Conservation (phyloP, 257 asterid species). For the Nemophila menziesii region DNA sequence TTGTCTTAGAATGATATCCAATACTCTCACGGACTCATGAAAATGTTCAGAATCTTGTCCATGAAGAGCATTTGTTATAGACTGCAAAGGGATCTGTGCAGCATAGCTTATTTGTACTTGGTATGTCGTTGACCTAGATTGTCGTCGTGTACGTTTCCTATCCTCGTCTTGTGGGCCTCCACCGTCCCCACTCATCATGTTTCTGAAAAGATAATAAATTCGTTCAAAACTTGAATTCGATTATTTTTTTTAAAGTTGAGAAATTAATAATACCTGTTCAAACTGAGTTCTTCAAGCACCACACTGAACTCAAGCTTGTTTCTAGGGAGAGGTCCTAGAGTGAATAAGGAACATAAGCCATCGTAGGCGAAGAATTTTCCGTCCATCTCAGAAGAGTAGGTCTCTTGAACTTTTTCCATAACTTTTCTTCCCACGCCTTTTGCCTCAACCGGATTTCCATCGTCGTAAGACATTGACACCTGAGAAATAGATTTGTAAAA, state of each 20-base stretch:
- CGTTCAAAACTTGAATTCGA: background rate
- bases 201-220: constrained; percentile 16
- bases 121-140: constrained; percentile 33
- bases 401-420: constrained; percentile 33
- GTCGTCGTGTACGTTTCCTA: constrained; percentile 34
- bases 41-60: constrained; percentile 57
- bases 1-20: constrained; percentile 51
- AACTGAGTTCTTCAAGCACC: constrained; percentile 33
- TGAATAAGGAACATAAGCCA: constrained; percentile 59
- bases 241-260: background rate
- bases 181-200: constrained; percentile 18
- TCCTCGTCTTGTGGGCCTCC: constrained; percentile 30
- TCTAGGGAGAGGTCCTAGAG: constrained; percentile 53
- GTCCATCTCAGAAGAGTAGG: constrained; percentile 30
- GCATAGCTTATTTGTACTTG: constrained; percentile 53
- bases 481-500: constrained; percentile 3
- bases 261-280: constrained; percentile 21
- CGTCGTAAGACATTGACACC: constrained; percentile 54
- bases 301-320: constrained; percentile 49
- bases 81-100: constrained; percentile 43
- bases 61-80: constrained; percentile 37
- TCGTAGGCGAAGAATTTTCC: constrained; percentile 52
- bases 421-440: constrained; percentile 53
- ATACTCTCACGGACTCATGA: constrained; percentile 70
- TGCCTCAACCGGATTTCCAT: constrained; percentile 42